Percentiles rank a stretch among this genome's conserved stretches.
phyloP scores from a whole-genome alignment of 352 stramenopile genomes.

The Phytophthora europaea region DNA sequence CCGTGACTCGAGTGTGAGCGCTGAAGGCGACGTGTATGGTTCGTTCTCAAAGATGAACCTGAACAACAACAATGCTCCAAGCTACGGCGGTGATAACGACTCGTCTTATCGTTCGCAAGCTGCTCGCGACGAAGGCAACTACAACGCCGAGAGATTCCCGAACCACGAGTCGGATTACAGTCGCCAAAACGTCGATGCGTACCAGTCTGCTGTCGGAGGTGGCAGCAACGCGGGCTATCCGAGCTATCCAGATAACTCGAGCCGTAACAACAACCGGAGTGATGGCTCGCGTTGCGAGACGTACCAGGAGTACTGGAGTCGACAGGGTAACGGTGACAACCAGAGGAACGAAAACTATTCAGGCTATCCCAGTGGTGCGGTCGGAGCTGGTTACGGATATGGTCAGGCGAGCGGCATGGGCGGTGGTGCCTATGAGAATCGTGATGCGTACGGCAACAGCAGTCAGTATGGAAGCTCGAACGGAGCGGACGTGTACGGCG shows the following conservation, averaged over 20 bases:
- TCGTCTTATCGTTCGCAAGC: neutral
- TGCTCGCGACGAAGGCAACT: neutral
- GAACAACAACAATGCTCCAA: neutral
- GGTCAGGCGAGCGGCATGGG: neutral
- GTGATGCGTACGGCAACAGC: neutral
- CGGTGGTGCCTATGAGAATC: neutral
- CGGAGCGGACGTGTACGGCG: constrained; percentile 1
- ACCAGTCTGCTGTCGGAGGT: neutral
- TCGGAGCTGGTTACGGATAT: constrained; percentile 6
- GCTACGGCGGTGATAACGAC: neutral
- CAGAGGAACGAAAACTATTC: constrained; percentile 7
- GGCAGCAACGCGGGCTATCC: neutral
- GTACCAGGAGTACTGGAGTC: constrained; percentile 38
- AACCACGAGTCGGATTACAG: neutral
- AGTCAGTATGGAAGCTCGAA: neutral
- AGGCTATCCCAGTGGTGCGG: constrained; percentile 9
- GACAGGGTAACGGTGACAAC: constrained; percentile 1
- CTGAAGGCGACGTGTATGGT: neutral
- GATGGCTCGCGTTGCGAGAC: constrained; percentile 18
- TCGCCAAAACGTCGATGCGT: neutral
- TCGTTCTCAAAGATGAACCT: constrained; percentile 27
- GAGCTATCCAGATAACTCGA: neutral
- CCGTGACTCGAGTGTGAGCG: neutral
- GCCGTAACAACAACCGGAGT: neutral
- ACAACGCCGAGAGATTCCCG: neutral